phyloP scores from a whole-genome alignment of 1,139 yeast genomes.

The Magnusiomyces paraingens region DNA sequence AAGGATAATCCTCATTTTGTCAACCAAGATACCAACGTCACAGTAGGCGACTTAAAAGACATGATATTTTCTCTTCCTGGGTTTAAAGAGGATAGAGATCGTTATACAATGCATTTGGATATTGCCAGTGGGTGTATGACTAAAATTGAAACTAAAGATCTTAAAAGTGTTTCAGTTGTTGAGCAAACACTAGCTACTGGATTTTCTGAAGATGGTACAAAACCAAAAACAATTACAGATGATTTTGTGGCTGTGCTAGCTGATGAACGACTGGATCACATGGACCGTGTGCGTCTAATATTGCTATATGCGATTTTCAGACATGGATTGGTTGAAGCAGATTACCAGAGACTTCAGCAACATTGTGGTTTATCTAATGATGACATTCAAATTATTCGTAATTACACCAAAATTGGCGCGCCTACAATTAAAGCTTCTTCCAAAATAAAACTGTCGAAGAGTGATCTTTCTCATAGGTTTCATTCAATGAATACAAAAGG shows the following conservation, averaged over 20 bases:
- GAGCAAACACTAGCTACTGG: constrained; percentile 74
- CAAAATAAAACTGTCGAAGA: constrained; percentile 25
- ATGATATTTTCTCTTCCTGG: constrained; percentile 40
- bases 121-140: constrained; percentile 39
- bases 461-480: constrained; percentile 26
- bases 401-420: constrained; percentile 62
- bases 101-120: constrained; percentile 35
- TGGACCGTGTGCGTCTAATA: constrained; percentile 73
- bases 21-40: constrained; percentile 28
- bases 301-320: constrained; percentile 72
- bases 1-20: constrained; percentile 57
- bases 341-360: constrained; percentile 59
- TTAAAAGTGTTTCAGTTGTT: constrained; percentile 31
- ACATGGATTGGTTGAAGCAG: constrained; percentile 75
- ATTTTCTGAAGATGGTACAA: constrained; percentile 56
- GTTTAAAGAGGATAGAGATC: constrained; percentile 35
- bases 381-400: constrained; percentile 58
- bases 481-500: constrained; percentile 65
- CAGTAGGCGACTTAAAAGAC: constrained; percentile 35
- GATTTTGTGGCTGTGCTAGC: constrained; percentile 56
- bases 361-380: constrained; percentile 60
- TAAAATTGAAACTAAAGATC: constrained; percentile 28
- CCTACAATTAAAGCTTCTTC: constrained; percentile 50
- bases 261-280: constrained; percentile 41
- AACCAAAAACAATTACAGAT: constrained; percentile 58